Evolutionary conservation across 768 basidiomycete species (phyloP), one percentile per base, ranked within the genome.

Genomic region (Baorangia bicolor): DNA sequence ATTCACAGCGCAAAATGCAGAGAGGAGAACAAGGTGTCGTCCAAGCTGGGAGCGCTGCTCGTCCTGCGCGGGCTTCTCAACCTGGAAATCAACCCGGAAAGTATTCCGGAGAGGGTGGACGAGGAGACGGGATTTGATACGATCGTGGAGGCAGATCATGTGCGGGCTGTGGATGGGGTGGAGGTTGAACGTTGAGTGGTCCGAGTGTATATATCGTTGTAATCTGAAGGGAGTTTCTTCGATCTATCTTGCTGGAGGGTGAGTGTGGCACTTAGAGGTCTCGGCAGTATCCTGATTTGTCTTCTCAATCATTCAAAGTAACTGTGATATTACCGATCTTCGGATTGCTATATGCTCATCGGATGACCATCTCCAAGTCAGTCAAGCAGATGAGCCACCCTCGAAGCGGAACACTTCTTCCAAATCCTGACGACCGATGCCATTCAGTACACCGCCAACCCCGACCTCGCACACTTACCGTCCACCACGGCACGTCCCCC

Each of bases 321-420:
- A 35, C 2, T 13, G 31, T 51, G 25, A 27, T 44, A 23, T 27
- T 18, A 30, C n/a, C 18, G 27, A 20, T 21, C 38, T 39, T 20
- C 5, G 12, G 18, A n/a, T 6, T 27, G 11, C 4, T 42, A 27
- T 25, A 48, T 13, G 11, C 6, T 45, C 28, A 14, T 30, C 16
- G 41, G 25, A 18, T 5, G 25, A 18, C 16, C 9, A 27, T 18
- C 16, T 3, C 8, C 8, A n/a, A 20, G 14, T 11, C 13, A 28
- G 10, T 69, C 51, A 60, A 51, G 48, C 20, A 3, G 59, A 47
- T 12, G 53, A 28, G 6, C 42, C 55, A 25, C 81, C 81, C 35
- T 88, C 87, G 64, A 88, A 86, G 49, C 87, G 72, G 65, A 90
- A 90, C 2, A 89, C 87, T 66, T 90, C 87, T 58, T 87, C 82